phyloP scores from a whole-genome alignment of 1,139 yeast species.

The Ogataea hybrid region DNA sequence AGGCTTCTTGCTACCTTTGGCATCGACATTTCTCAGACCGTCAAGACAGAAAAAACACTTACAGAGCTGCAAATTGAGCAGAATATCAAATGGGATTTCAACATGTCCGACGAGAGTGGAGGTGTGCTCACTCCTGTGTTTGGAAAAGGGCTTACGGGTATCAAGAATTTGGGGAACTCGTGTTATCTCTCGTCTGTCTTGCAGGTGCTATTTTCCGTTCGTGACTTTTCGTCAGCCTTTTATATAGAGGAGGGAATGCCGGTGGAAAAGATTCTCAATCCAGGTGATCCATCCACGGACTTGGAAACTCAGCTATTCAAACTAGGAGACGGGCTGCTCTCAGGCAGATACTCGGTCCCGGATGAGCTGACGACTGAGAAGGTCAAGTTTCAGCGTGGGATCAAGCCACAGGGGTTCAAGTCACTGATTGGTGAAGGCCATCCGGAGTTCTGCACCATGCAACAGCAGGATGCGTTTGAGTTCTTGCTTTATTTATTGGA shows the following conservation, averaged over 20 bases:
- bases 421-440: conserved; percentile 73
- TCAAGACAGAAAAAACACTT: conserved; percentile 79
- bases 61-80: conserved; percentile 91
- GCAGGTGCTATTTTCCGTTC: conserved; percentile 60
- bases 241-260: conserved; percentile 34
- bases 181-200: conserved; percentile 84
- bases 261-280: conserved; percentile 29
- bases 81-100: conserved; percentile 90
- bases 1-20: conserved; percentile 57
- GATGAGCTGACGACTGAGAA: conserved; percentile 41
- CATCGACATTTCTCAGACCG: conserved; percentile 56
- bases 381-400: conserved; percentile 63
- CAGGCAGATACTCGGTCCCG: conserved; percentile 71
- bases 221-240: conserved; percentile 29
- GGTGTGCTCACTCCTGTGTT: conserved; percentile 59
- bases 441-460: conserved; percentile 78
- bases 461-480: conserved; percentile 95
- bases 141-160: conserved; percentile 74
- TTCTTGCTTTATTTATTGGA: conserved; percentile 70
- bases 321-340: conserved; percentile 71
- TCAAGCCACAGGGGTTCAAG: conserved; percentile 76
- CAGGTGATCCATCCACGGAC: conserved; percentile 58
- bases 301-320: conserved; percentile 72
- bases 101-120: conserved; percentile 73
- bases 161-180: conserved; percentile 87